phyloP scores from a whole-genome alignment of 2,329 filamentous ascomycete species.

The Xenoacremonium recifei region DNA sequence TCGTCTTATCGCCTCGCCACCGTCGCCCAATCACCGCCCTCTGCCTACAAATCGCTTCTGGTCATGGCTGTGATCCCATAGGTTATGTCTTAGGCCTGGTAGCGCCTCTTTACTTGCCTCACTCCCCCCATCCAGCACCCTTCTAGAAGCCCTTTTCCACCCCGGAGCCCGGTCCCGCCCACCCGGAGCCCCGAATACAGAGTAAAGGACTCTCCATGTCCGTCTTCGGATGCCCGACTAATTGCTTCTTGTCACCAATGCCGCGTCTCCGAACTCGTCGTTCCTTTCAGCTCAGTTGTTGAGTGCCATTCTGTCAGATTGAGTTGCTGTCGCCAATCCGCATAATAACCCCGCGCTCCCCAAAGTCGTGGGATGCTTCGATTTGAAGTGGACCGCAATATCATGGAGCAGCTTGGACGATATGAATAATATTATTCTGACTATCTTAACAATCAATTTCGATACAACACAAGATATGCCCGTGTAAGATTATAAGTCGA shows the following conservation, averaged over 20 bases:
- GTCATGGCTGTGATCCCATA: not conserved
- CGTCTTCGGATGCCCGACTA: slow-evolving; percentile 18
- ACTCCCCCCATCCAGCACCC: not conserved
- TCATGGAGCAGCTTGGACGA: no score
- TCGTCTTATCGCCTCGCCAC: not conserved
- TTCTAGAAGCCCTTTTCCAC: not conserved
- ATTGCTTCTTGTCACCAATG: slow-evolving; percentile 27
- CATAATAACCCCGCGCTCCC: not conserved
- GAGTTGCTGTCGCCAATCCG: not conserved
- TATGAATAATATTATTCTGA: no score
- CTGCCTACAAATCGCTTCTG: slow-evolving; percentile 1
- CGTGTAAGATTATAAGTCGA: no score
- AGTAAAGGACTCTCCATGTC: no score
- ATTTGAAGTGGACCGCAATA: no score
- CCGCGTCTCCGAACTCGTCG: slow-evolving; percentile 13
- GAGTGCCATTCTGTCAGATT: no score
- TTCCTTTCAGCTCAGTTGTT: slow-evolving; percentile 5
- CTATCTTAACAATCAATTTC: no score
- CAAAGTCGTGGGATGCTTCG: not conserved
- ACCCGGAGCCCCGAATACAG: slow-evolving; percentile 25
- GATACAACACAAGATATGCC: no score
- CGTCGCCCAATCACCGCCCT: not conserved
- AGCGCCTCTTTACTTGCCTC: not conserved
- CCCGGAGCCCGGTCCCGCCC: slow-evolving; percentile 16
- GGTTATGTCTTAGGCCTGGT: not conserved